A percentile compares a stretch with the other conserved stretches of the same genome.
phyloP scores from a whole-genome alignment of 495 filamentous ascomycete species.

The Tuber brumale region DNA sequence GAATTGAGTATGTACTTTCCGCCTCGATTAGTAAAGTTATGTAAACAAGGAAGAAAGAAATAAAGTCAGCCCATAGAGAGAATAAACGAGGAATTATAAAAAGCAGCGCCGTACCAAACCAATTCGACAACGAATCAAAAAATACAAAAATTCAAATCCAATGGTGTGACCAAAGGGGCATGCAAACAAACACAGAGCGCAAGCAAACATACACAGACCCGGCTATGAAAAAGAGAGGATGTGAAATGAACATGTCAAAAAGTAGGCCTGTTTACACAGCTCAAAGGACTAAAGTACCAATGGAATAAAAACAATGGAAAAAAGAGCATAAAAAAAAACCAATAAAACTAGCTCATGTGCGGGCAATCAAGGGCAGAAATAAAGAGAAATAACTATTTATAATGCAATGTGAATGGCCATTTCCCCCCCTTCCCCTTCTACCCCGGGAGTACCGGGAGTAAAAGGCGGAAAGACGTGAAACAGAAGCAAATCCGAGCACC shows the following conservation, averaged over 20 bases:
- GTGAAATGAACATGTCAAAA: constrained; percentile 24
- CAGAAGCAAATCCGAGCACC: constrained; percentile 30
- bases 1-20: constrained; percentile 1
- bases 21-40: neutral
- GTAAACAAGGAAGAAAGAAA: neutral
- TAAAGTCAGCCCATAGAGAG: neutral
- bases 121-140: neutral
- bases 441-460: neutral
- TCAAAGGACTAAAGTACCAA: constrained; percentile 15
- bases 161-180: constrained; percentile 22
- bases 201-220: constrained; percentile 20
- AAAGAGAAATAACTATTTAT: constrained; percentile 6
- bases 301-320: constrained; percentile 23
- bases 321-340: constrained; percentile 17
- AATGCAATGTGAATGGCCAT: constrained; percentile 8
- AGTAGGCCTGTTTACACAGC: constrained; percentile 9
- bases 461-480: neutral
- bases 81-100: neutral
- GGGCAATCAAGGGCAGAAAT: constrained; percentile 17
- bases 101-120: neutral
- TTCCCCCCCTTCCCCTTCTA: constrained; percentile 7
- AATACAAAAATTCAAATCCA: constrained; percentile 20
- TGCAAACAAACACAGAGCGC: constrained; percentile 14
- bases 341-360: constrained; percentile 29
- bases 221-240: constrained; percentile 19